Evolutionary conservation across 371 early-diverging fungal species (phyloP).

Genomic region (Syncephalastrum sp.): DNA sequence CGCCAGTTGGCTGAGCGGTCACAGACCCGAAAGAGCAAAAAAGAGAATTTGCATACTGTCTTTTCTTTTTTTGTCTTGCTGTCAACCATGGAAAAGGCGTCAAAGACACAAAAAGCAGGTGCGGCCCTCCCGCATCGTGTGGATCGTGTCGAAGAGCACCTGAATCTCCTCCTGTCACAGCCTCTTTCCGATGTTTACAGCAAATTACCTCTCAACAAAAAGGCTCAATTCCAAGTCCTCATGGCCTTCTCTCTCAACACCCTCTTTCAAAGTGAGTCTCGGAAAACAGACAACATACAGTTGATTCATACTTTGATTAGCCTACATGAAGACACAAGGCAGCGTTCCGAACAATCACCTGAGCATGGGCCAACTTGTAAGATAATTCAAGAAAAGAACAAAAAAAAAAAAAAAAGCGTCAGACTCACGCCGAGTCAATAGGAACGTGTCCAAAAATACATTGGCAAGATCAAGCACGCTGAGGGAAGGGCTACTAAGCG

Average conservation of each 20-base stretch:
- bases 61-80: too few relatives aligned
- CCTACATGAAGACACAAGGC: conserved; percentile 54
- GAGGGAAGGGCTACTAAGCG: conserved; percentile 41
- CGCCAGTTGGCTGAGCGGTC: too few relatives aligned
- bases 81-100: too few relatives aligned
- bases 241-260: conserved; percentile 54
- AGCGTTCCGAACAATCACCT: conserved; percentile 45
- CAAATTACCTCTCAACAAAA: conserved; percentile 44
- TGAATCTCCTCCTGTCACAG: conserved; percentile 47
- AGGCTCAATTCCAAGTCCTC: conserved; percentile 55
- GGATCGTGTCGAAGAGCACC: conserved; percentile 41
- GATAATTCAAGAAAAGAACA: conserved; percentile 1
- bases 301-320: conserved; percentile 18
- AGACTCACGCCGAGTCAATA: conserved; percentile 6
- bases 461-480: conserved; percentile 44
- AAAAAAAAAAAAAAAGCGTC: too few relatives aligned
- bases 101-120: conserved; percentile 28
- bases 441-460: conserved; percentile 52
- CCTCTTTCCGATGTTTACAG: conserved; percentile 45
- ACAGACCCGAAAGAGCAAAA: too few relatives aligned
- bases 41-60: too few relatives aligned
- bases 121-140: conserved; percentile 37
- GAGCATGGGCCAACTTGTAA: conserved; percentile 53
- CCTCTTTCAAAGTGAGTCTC: conserved; percentile 50
- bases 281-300: not conserved